Evolutionary conservation across 495 filamentous ascomycete genomes (phyloP).

Genomic region (Elaphomyces granulatus): DNA sequence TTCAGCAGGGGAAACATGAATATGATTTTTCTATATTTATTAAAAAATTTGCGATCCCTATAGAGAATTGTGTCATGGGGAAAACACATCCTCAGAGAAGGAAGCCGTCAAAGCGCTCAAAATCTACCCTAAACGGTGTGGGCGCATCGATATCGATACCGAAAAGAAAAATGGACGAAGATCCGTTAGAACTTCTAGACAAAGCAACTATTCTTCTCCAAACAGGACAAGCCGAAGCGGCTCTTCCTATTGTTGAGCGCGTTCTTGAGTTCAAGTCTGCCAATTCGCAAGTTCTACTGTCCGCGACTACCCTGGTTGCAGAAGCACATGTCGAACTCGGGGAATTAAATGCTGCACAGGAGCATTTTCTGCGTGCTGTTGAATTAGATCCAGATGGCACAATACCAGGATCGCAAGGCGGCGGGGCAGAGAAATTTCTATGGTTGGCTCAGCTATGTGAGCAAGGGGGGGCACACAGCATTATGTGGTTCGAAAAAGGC

Average conservation of each 20-base stretch:
- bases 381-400: slow-evolving; percentile 57
- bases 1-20: no score
- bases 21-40: no score
- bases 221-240: slow-evolving; percentile 52
- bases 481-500: slow-evolving; percentile 79
- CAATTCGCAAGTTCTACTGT: slow-evolving; percentile 34
- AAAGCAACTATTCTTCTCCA: slow-evolving; percentile 56
- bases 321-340: slow-evolving; percentile 79
- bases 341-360: slow-evolving; percentile 53
- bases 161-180: slow-evolving; percentile 32
- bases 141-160: slow-evolving; percentile 29
- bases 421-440: slow-evolving; percentile 86
- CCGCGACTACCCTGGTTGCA: slow-evolving; percentile 62
- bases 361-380: slow-evolving; percentile 54
- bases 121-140: slow-evolving; percentile 30
- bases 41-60: no score
- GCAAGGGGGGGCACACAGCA: slow-evolving; percentile 68
- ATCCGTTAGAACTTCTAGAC: slow-evolving; percentile 43
- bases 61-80: slow-evolving; percentile 36
- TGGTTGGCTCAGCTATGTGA: slow-evolving; percentile 91
- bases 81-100: slow-evolving; percentile 33
- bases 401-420: slow-evolving; percentile 45
- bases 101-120: slow-evolving; percentile 32
- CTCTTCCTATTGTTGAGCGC: slow-evolving; percentile 47
- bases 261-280: slow-evolving; percentile 38